These are phyloP conservation scores for Clohesyomyces aquaticus DNA, from an alignment of 495 filamentous ascomycete genomes.

Conservation along the genomic window DNA sequence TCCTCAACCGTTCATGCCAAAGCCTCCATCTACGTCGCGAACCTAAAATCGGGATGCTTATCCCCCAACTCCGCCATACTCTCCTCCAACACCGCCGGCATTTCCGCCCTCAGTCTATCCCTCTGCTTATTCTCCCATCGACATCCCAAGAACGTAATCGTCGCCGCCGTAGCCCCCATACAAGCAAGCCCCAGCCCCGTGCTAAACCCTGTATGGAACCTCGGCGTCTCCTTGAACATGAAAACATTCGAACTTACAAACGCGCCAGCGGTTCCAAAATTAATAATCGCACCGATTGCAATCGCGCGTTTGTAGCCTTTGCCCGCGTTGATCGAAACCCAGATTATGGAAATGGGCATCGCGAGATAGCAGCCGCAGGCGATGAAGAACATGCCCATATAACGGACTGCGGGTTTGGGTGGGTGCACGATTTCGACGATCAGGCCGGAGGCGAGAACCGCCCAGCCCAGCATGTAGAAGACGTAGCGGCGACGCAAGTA, in stretches of 20 bases:
- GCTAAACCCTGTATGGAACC: slow-evolving; percentile 40
- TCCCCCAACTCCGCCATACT: slow-evolving; percentile 16
- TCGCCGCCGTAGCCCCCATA: slow-evolving; percentile 24
- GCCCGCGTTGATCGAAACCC: slow-evolving; percentile 37
- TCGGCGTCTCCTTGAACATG: slow-evolving; percentile 23
- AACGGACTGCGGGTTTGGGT: slow-evolving; percentile 61
- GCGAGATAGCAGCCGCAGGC: slow-evolving; percentile 64
- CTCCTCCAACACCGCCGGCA: slow-evolving; percentile 15
- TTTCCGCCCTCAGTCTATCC: slow-evolving; percentile 3
- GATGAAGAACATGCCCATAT: slow-evolving; percentile 72
- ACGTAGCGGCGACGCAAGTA: slow-evolving; percentile 59
- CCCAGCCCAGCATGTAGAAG: slow-evolving; percentile 62
- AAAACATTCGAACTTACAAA: slow-evolving; percentile 37
- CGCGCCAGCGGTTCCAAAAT: slow-evolving; percentile 35
- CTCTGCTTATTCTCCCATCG: slow-evolving; percentile 20
- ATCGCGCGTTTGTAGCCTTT: slow-evolving; percentile 40
- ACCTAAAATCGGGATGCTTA: slow-evolving; percentile 35
- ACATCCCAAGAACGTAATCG: slow-evolving; percentile 28
- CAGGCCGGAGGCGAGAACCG: slow-evolving; percentile 63
- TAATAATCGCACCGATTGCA: slow-evolving; percentile 33
- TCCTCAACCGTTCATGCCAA: too few relatives aligned
- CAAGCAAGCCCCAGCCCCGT: slow-evolving; percentile 30
- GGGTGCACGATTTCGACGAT: slow-evolving; percentile 53
- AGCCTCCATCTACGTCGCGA: slow-evolving; percentile 14
- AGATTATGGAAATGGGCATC: slow-evolving; percentile 52